A percentile compares a stretch with the other conserved stretches of the same genome.
Conservation (phyloP, 805 yeast species). For the Starmerella tilneyi region DNA sequence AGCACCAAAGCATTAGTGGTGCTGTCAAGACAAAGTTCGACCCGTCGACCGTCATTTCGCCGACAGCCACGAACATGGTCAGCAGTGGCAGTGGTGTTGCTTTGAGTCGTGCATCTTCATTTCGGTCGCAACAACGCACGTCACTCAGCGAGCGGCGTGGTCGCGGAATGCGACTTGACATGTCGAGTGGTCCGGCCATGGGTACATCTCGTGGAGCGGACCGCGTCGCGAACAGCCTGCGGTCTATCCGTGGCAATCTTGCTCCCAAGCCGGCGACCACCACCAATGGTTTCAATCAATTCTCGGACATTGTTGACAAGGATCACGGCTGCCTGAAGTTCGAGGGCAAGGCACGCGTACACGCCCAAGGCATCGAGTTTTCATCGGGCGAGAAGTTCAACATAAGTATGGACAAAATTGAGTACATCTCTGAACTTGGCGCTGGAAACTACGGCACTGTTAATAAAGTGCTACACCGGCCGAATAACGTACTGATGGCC, state of each 20-base stretch:
- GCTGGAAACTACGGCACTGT: conserved; percentile 96
- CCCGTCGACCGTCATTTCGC: conserved; percentile 17
- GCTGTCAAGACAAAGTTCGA: conserved; percentile 12
- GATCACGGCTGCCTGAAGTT: conserved; percentile 86
- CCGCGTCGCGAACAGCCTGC: neutral
- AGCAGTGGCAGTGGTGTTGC: conserved; percentile 18
- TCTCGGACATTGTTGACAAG: conserved; percentile 80
- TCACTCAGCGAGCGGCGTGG: conserved; percentile 33
- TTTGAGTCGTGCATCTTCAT: conserved; percentile 18
- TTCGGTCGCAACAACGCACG: conserved; percentile 18
- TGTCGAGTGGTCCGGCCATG: conserved; percentile 10
- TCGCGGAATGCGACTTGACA: conserved; percentile 30
- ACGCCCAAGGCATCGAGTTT: conserved; percentile 86
- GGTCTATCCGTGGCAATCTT: neutral
- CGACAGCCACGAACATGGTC: conserved; percentile 17
- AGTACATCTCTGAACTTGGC: conserved; percentile 68
- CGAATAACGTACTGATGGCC: conserved; percentile 88
- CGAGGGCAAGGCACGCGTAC: conserved; percentile 85
- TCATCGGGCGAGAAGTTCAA: conserved; percentile 78
- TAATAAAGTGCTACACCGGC: conserved; percentile 82
- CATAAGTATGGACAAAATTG: conserved; percentile 74
- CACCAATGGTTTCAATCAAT: conserved; percentile 32
- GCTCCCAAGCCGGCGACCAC: neutral
- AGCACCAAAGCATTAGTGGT: too few relatives aligned
- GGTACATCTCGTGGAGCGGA: neutral